These are phyloP conservation scores for Malassezia cuniculi DNA, from an alignment of 1,284 basidiomycete species.

Conservation along the genomic window DNA sequence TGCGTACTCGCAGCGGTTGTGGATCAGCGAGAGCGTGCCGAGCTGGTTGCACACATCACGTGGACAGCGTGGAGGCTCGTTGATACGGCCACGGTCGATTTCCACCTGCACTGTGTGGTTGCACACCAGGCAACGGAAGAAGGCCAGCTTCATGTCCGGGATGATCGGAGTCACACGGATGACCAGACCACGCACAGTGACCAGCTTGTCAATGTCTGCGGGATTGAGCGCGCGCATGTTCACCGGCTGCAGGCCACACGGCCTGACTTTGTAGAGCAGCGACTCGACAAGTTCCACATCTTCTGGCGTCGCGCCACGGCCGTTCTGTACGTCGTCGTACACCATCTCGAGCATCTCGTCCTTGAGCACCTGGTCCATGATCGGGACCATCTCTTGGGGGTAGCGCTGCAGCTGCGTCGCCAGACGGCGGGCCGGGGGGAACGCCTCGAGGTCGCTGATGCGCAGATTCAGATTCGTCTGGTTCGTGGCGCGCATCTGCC, in stretches of 20 bases:
- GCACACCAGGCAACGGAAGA: constrained; percentile 94
- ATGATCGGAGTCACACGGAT: constrained; percentile 95
- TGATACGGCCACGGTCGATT: constrained; percentile 88
- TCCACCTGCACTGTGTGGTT: constrained; percentile 87
- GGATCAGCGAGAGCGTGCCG: constrained; percentile 84
- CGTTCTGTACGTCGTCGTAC: constrained; percentile 59
- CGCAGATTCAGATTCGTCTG: constrained; percentile 88
- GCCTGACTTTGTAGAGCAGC: constrained; percentile 77
- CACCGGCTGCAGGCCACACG: constrained; percentile 62
- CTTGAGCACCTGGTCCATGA: constrained; percentile 89
- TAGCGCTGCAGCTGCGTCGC: constrained; percentile 59
- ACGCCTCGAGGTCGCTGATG: constrained; percentile 73
- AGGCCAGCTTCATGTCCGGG: constrained; percentile 93
- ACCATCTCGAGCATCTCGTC: constrained; percentile 50
- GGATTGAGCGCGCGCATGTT: constrained; percentile 44
- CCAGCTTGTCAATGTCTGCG: constrained; percentile 53
- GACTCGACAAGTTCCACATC: constrained; percentile 38
- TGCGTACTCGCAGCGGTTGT: constrained; percentile 90
- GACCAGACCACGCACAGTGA: constrained; percentile 87
- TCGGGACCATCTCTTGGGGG: constrained; percentile 89
- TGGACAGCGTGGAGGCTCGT: constrained; percentile 79
- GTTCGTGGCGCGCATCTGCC: constrained; percentile 68
- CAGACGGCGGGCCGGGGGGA: constrained; percentile 69
- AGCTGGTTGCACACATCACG: constrained; percentile 75
- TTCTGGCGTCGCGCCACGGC: constrained; percentile 52